These are phyloP conservation scores for Jackrogersella multiformis DNA, from an alignment of 495 filamentous ascomycete species.

Conservation along the genomic window DNA sequence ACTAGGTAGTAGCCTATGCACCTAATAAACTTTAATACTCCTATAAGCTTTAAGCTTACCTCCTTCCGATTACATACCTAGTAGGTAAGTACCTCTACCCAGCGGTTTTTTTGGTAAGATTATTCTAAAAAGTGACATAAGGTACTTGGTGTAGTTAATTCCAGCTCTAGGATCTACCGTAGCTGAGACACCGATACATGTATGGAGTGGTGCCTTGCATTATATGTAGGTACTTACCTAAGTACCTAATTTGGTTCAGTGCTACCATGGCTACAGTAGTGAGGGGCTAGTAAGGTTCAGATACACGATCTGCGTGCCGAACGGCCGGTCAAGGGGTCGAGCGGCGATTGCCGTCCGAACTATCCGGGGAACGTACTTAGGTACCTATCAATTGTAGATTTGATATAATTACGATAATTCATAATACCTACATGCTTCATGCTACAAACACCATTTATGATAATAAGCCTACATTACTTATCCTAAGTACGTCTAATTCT, in stretches of 20 bases:
- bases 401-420: background rate
- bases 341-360: conserved; percentile 20
- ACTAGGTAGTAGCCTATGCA: background rate
- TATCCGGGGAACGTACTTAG: conserved; percentile 38
- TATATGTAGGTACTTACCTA: too few species aligned
- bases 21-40: background rate
- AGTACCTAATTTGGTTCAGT: too few species aligned
- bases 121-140: background rate
- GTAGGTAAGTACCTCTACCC: too few species aligned
- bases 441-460: too few species aligned
- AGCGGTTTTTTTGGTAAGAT: too few species aligned
- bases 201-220: conserved; percentile 40
- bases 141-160: too few species aligned
- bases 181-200: conserved; percentile 9
- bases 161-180: conserved; percentile 22
- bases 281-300: too few species aligned
- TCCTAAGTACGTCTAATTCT: too few species aligned
- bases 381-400: background rate
- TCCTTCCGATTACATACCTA: conserved; percentile 20
- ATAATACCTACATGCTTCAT: background rate
- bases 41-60: too few species aligned
- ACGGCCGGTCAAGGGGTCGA: conserved; percentile 5
- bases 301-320: conserved; percentile 15
- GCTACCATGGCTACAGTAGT: too few species aligned
- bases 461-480: too few species aligned